phyloP scores from a whole-genome alignment of 139 green algal species.

The Microglena sp. region DNA sequence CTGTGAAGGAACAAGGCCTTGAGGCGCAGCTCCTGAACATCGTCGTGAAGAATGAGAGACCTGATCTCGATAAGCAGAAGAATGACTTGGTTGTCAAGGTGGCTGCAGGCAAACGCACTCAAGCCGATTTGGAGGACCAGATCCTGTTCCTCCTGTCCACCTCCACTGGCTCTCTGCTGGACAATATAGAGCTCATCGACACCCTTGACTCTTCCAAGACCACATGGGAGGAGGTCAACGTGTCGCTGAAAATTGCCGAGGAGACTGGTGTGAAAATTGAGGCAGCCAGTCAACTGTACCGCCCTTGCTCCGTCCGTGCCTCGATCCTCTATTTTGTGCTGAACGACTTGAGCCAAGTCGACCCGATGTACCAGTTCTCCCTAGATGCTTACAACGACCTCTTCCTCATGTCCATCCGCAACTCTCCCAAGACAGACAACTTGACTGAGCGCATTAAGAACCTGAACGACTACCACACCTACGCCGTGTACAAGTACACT shows the following conservation, averaged over 20 bases:
- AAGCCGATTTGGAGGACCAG: conserved; percentile 71
- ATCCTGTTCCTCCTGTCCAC: conserved; percentile 69
- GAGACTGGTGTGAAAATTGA: conserved; percentile 69
- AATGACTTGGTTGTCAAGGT: conserved; percentile 83
- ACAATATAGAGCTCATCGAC: conserved; percentile 78
- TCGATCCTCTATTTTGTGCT: conserved; percentile 74
- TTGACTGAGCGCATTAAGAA: conserved; percentile 60
- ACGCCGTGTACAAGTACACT: conserved; percentile 78
- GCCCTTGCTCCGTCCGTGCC: conserved; percentile 53
- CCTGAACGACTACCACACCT: conserved; percentile 81
- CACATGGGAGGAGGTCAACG: conserved; percentile 70
- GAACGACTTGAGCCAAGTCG: conserved; percentile 62
- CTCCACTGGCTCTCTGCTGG: conserved; percentile 60
- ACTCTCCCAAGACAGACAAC: conserved; percentile 32
- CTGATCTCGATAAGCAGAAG: conserved; percentile 81
- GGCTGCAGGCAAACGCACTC: conserved; percentile 56
- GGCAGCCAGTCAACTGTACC: conserved; percentile 49
- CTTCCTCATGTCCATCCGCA: conserved; percentile 59
- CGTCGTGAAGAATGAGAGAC: conserved; percentile 67
- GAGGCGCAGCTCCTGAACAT: conserved; percentile 74
- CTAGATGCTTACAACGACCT: conserved; percentile 76
- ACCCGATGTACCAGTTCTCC: conserved; percentile 88
- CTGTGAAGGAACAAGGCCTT: conserved; percentile 67
- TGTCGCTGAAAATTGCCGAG: conserved; percentile 43
- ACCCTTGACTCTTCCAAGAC: conserved; percentile 69